Evolutionary conservation across 2,329 filamentous ascomycete genomes (phyloP).

Genomic region (Pseudonectria foliicola): DNA sequence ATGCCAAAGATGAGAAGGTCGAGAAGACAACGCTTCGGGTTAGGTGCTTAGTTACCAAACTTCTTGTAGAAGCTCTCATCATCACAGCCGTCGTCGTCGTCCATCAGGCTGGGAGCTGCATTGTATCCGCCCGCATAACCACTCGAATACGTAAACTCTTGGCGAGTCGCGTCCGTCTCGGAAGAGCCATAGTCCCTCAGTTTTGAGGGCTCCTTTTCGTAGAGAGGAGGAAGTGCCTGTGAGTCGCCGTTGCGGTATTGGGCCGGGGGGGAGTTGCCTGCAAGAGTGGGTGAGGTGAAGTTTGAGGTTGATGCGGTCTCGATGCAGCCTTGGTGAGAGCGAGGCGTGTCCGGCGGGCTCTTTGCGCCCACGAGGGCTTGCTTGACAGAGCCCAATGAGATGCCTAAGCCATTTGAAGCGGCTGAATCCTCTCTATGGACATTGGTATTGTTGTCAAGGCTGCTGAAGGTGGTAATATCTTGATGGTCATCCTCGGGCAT

Average conservation of each 20-base stretch:
- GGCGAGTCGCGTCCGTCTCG: no score
- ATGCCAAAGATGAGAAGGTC: not conserved
- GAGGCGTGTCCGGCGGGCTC: conserved; percentile 16
- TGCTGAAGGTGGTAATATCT: conserved; percentile 14
- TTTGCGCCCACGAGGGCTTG: conserved; percentile 2
- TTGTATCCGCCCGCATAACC: not conserved
- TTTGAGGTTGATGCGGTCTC: conserved; percentile 1
- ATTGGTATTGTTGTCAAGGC: not conserved
- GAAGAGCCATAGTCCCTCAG: not conserved
- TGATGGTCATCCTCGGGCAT: conserved; percentile 13
- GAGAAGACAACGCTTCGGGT: no score
- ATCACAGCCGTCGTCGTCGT: conserved; percentile 18
- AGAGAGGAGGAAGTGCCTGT: no score
- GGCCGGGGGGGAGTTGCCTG: not conserved
- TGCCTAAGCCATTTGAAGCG: conserved; percentile 7
- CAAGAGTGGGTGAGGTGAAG: not conserved
- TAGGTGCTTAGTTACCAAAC: conserved; percentile 25
- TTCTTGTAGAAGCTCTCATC: conserved; percentile 26
- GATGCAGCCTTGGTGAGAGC: conserved; percentile 13
- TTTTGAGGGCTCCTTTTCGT: no score
- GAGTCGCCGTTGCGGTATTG: no score
- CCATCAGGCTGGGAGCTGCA: conserved; percentile 8
- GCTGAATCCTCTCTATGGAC: conserved; percentile 1
- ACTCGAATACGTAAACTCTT: not conserved
- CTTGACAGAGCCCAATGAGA: conserved; percentile 6